Evolutionary conservation across 495 filamentous ascomycete genomes (phyloP).

Genomic region (Hypoxylon crocopeplum): DNA sequence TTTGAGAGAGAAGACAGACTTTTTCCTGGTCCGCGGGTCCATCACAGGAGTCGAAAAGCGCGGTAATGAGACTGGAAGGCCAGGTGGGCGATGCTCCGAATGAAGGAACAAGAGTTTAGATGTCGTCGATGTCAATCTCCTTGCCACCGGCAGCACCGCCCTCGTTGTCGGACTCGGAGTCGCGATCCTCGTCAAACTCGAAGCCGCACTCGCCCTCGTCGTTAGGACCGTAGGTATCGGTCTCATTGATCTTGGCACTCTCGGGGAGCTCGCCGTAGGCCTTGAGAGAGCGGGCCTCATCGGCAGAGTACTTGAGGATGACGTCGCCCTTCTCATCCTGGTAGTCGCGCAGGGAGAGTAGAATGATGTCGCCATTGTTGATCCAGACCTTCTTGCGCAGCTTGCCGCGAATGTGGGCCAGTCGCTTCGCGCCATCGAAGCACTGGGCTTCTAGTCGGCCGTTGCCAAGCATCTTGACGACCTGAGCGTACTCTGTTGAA

Average conservation of each 20-base stretch:
- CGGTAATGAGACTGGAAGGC: too few relatives aligned
- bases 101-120: constrained; percentile 55
- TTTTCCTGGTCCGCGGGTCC: constrained; percentile 24
- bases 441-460: constrained; percentile 95
- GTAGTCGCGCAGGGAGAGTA: constrained; percentile 95
- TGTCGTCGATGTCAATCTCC: constrained; percentile 78
- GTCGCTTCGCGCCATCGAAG: constrained; percentile 91
- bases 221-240: constrained; percentile 82
- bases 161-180: constrained; percentile 66
- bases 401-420: constrained; percentile 90
- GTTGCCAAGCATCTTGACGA: constrained; percentile 98
- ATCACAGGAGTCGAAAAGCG: constrained; percentile 24
- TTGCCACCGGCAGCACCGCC: constrained; percentile 63
- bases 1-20: constrained; percentile 70
- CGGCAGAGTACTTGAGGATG: constrained; percentile 97
- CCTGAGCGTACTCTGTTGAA: constrained; percentile 92
- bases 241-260: constrained; percentile 99
- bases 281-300: constrained; percentile 88
- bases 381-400: constrained; percentile 98
- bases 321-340: constrained; percentile 99
- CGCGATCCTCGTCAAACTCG: constrained; percentile 90
- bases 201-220: constrained; percentile 81
- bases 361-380: constrained; percentile 98
- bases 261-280: constrained; percentile 97
- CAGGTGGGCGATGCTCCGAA: constrained; percentile 56